These are phyloP conservation scores for Colletotrichum salicis DNA, from an alignment of 2,329 filamentous ascomycete genomes.

Conservation along the genomic window DNA sequence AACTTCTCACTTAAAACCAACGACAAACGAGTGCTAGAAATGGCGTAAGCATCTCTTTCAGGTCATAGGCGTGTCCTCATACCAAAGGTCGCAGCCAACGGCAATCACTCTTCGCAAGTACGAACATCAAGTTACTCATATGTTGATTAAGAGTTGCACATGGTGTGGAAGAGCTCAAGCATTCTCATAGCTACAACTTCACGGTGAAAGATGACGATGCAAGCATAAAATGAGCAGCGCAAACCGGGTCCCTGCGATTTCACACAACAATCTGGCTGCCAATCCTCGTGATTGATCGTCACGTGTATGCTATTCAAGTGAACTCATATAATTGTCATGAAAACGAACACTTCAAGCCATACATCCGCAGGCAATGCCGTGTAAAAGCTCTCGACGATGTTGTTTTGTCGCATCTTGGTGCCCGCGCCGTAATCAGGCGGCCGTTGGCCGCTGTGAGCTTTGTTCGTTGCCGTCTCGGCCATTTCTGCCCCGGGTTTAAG, in stretches of 20 bases:
- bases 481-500: neutral
- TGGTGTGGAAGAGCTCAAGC: neutral
- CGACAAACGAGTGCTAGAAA: neutral
- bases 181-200: neutral
- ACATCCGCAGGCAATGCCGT: neutral
- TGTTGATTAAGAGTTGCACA: too few relatives aligned
- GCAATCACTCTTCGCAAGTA: too few relatives aligned
- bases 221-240: neutral
- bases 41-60: neutral
- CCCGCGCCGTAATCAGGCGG: too few relatives aligned
- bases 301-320: neutral
- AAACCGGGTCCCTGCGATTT: neutral
- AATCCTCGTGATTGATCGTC: too few relatives aligned
- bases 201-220: neutral
- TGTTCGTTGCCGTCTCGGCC: neutral
- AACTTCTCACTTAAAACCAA: neutral
- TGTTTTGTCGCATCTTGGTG: neutral
- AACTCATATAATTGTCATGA: neutral
- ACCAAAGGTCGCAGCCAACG: neutral
- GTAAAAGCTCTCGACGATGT: neutral
- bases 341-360: neutral
- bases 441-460: neutral
- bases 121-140: too few relatives aligned
- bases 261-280: neutral
- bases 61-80: neutral